phyloP scores from a whole-genome alignment of 768 basidiomycete species.

The Mycena leptocephala region DNA sequence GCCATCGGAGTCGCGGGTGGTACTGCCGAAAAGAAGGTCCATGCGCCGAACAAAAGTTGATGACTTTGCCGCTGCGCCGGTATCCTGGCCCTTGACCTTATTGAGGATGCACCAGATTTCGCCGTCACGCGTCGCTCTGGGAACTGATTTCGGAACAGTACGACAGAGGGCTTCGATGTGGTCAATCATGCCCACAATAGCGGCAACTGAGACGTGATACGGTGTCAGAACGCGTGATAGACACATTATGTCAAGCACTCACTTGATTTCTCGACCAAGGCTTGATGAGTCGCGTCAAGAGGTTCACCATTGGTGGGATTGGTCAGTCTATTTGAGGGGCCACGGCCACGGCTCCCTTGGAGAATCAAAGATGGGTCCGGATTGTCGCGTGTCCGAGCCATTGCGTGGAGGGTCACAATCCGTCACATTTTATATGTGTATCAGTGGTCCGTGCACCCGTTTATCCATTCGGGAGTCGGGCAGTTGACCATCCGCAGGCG shows the following conservation, averaged over 20 bases:
- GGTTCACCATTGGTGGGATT: conserved; percentile 13
- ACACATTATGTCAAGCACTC: neutral
- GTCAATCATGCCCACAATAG: neutral
- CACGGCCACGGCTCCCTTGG: too few species aligned
- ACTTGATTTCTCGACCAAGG: neutral
- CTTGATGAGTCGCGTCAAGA: neutral
- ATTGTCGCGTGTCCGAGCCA: too few species aligned
- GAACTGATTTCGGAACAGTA: conserved; percentile 1
- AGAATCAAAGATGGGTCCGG: too few species aligned
- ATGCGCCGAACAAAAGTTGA: conserved; percentile 11
- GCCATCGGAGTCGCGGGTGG: neutral
- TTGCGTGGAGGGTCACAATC: too few species aligned
- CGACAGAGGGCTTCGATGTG: neutral
- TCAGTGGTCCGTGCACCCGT: too few species aligned
- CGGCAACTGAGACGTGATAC: neutral
- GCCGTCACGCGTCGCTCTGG: neutral
- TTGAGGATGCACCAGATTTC: neutral
- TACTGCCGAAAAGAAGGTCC: conserved; percentile 10
- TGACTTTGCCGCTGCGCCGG: neutral
- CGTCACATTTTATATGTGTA: too few species aligned
- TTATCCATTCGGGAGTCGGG: too few species aligned
- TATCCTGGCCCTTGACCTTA: neutral
- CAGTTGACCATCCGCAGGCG: too few species aligned
- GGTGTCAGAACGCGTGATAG: neutral
- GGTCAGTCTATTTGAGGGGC: neutral